A percentile compares a stretch with the other conserved stretches of the same genome.
phyloP scores from a whole-genome alignment of 345 rosid genomes.

The Hypericum perforatum region DNA sequence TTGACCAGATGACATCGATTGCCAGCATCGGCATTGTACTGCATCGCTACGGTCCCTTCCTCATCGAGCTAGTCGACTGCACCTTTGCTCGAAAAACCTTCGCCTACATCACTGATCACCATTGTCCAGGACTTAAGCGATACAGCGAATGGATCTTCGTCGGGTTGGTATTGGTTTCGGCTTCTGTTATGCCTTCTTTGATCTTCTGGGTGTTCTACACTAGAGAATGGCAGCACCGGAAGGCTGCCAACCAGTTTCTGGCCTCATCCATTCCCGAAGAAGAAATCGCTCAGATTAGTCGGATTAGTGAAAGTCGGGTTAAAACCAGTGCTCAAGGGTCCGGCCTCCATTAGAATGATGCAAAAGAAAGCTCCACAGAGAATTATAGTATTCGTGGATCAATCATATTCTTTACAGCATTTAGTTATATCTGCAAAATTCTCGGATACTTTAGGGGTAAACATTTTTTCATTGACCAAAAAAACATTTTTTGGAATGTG shows the following conservation, averaged over 20 bases:
- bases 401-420: too few relatives aligned
- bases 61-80: slow-evolving; percentile 10
- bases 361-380: too few relatives aligned
- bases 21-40: slow-evolving; percentile 12
- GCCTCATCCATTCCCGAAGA: neutral
- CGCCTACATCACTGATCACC: slow-evolving; percentile 7
- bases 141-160: slow-evolving; percentile 15
- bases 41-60: slow-evolving; percentile 5
- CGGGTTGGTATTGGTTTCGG: slow-evolving; percentile 11
- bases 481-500: too few relatives aligned
- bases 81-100: slow-evolving; percentile 10
- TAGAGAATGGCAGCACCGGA: slow-evolving; percentile 8
- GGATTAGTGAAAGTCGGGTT: too few relatives aligned
- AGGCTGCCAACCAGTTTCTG: slow-evolving; percentile 1
- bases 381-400: too few relatives aligned
- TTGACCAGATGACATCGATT: slow-evolving; percentile 8
- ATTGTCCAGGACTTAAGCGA: slow-evolving; percentile 13
- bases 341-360: too few relatives aligned
- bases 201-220: slow-evolving; percentile 13
- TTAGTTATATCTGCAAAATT: too few relatives aligned
- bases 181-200: slow-evolving; percentile 14
- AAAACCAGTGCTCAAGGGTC: too few relatives aligned
- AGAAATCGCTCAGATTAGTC: too few relatives aligned
- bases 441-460: too few relatives aligned
- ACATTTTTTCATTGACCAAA: too few relatives aligned